Evolutionary conservation across 805 yeast species (phyloP).

Genomic region (Wickerhamiella slavikovae): DNA sequence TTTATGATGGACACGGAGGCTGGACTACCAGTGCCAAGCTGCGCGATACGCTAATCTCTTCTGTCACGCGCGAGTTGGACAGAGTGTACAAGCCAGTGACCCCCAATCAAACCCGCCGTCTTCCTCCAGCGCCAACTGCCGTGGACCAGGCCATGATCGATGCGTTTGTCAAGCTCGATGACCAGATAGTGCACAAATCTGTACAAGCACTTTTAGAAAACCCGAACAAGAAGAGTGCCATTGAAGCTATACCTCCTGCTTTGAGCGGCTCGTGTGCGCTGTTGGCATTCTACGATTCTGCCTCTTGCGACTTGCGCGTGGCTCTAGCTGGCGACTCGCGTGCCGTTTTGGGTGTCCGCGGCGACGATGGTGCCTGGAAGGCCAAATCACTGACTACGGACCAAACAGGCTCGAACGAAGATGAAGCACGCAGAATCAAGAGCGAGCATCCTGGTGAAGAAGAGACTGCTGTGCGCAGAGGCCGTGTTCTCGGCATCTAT

Average conservation of each 20-base stretch:
- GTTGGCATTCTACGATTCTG: constrained; percentile 68
- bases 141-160: constrained; percentile 62
- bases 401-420: constrained; percentile 82
- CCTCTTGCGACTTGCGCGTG: constrained; percentile 48
- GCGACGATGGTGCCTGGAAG: constrained; percentile 55
- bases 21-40: constrained; percentile 81
- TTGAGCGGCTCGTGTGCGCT: constrained; percentile 89
- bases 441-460: constrained; percentile 86
- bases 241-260: constrained; percentile 74
- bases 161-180: constrained; percentile 69
- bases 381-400: constrained; percentile 73
- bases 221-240: constrained; percentile 41
- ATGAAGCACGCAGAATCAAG: constrained; percentile 65
- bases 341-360: constrained; percentile 53
- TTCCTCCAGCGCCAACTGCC: constrained; percentile 43
- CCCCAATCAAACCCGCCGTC: constrained; percentile 23
- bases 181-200: constrained; percentile 62
- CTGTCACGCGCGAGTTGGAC: constrained; percentile 60
- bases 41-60: constrained; percentile 54
- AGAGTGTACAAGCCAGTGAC: constrained; percentile 32
- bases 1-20: constrained; percentile 95
- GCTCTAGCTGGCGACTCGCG: constrained; percentile 96
- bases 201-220: constrained; percentile 47
- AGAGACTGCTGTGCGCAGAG: constrained; percentile 47
- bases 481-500: constrained; percentile 77